phyloP scores from a whole-genome alignment of 2,329 filamentous ascomycete genomes.

The Fusarium sp. region DNA sequence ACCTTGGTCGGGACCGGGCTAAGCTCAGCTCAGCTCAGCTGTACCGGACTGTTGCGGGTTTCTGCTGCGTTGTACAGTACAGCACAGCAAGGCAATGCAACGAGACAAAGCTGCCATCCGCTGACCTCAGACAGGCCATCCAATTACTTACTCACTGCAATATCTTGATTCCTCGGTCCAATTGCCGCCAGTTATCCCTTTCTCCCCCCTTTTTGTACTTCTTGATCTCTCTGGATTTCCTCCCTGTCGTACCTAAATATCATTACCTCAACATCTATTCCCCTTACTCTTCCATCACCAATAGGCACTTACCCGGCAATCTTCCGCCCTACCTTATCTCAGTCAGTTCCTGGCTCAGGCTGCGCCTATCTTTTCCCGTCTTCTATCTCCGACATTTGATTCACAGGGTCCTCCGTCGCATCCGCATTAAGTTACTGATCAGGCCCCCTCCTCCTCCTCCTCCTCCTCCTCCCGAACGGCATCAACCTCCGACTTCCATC shows the following conservation, averaged over 20 bases:
- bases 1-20: constrained; percentile 24
- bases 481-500: constrained; percentile 30
- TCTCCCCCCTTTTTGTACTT: constrained; percentile 4
- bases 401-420: constrained; percentile 29
- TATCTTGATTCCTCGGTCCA: constrained; percentile 10
- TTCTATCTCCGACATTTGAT: constrained; percentile 29
- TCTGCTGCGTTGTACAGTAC: too few species aligned
- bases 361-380: constrained; percentile 32
- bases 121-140: constrained; percentile 38
- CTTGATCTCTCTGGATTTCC: constrained; percentile 4
- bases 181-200: constrained; percentile 17
- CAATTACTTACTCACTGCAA: constrained; percentile 26
- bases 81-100: background rate
- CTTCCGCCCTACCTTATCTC: constrained; percentile 15
- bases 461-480: constrained; percentile 35
- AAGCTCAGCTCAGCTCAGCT: constrained; percentile 26
- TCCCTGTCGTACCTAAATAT: constrained; percentile 10
- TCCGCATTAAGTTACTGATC: constrained; percentile 15
- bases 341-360: constrained; percentile 12
- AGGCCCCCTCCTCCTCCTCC: constrained; percentile 29
- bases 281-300: constrained; percentile 17
- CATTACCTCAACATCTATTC: constrained; percentile 17
- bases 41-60: constrained; percentile 13
- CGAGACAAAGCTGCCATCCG: constrained; percentile 24
- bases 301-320: constrained; percentile 13